Evolutionary conservation across 192 early-diverging fungal species (phyloP).

Genomic region (Phlyctochytrium bullatum): DNA sequence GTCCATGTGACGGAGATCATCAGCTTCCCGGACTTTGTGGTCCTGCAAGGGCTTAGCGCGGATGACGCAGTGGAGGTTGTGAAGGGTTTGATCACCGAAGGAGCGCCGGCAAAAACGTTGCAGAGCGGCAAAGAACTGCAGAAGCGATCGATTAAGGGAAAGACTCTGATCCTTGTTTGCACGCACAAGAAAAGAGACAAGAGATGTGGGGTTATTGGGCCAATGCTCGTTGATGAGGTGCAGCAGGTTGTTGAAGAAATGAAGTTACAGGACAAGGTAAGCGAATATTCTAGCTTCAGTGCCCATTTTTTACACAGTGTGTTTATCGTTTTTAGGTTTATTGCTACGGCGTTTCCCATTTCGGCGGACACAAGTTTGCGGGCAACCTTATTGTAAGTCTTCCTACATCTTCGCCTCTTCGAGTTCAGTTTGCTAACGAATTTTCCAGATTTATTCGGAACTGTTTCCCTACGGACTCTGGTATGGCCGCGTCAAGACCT

Average conservation of each 20-base stretch:
- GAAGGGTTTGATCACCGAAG: conserved; percentile 5
- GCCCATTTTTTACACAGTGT: no score
- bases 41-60: not conserved
- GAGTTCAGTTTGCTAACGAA: not conserved
- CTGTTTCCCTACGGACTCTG: conserved; percentile 38
- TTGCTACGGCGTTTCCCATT: conserved; percentile 23
- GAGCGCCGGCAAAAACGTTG: not conserved
- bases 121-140: not conserved
- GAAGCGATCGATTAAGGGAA: conserved; percentile 12
- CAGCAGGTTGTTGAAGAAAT: conserved; percentile 29
- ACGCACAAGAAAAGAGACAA: conserved; percentile 63
- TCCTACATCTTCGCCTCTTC: conserved; percentile 3
- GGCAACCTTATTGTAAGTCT: conserved; percentile 58
- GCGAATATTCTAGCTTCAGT: no score
- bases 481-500: conserved; percentile 51
- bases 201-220: conserved; percentile 63
- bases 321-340: conserved; percentile 5
- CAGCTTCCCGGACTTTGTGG: conserved; percentile 18
- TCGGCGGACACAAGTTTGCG: conserved; percentile 65
- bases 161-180: conserved; percentile 56
- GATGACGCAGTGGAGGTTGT: not conserved
- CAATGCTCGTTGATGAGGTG: conserved; percentile 58
- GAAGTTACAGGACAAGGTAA: conserved; percentile 33
- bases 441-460: conserved; percentile 33
- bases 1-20: conserved; percentile 13